Conservation (phyloP, 2,329 filamentous ascomycete species). For the Botryotinia convoluta region DNA sequence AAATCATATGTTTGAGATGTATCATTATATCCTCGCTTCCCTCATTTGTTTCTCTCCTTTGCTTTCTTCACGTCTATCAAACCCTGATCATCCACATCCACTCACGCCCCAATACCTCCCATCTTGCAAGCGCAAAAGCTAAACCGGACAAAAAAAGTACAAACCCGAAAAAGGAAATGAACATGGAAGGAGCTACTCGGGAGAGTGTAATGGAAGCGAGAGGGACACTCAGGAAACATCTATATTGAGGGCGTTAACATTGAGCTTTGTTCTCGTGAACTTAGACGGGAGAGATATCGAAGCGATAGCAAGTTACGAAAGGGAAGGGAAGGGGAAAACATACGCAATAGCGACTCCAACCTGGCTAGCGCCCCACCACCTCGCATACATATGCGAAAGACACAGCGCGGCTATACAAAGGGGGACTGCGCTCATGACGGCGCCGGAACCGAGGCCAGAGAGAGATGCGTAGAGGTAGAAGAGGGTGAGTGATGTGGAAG, state of each 20-base stretch:
- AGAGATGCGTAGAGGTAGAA: conserved; percentile 36
- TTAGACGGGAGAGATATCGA: not conserved
- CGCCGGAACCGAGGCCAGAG: conserved; percentile 36
- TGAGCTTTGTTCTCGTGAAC: not conserved
- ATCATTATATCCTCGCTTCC: not conserved
- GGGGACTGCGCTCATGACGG: conserved; percentile 35
- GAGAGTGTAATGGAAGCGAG: not conserved
- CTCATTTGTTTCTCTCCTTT: not conserved
- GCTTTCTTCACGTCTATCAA: not conserved
- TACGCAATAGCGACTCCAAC: conserved; percentile 36
- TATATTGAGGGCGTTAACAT: not conserved
- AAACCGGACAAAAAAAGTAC: not conserved
- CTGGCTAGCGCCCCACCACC: conserved; percentile 36
- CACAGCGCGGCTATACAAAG: conserved; percentile 37
- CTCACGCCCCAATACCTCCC: not conserved
- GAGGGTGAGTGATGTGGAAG: conserved; percentile 20
- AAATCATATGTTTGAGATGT: not conserved
- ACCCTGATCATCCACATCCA: not conserved
- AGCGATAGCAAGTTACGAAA: not conserved
- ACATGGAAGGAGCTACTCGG: not conserved
- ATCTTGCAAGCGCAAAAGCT: not conserved
- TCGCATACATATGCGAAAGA: conserved; percentile 34
- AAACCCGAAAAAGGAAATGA: not conserved
- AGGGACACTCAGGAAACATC: not conserved
- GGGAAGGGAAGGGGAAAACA: conserved; percentile 19